Evolutionary conservation across 139 green algal genomes (phyloP).

Genomic region (Chlamydomonas incerta): DNA sequence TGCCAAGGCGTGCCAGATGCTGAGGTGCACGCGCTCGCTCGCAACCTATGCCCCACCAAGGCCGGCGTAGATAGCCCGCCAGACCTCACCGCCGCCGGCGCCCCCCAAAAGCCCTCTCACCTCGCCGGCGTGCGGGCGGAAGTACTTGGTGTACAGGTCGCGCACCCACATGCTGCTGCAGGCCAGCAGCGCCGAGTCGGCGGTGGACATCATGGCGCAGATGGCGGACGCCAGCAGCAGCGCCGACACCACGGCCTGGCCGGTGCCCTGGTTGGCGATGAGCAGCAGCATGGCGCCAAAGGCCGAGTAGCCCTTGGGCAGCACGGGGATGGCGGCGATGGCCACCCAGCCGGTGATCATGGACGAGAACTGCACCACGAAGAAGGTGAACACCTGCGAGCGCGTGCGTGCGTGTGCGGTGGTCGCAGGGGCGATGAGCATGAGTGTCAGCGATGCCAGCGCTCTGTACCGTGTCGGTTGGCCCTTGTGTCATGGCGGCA

Average conservation of each 20-base stretch:
- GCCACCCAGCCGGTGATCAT: conserved; percentile 45
- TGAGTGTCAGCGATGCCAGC: too few species aligned
- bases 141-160: conserved; percentile 61
- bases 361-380: conserved; percentile 46
- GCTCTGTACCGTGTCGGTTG: too few species aligned
- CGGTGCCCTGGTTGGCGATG: conserved; percentile 39
- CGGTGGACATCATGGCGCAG: conserved; percentile 69
- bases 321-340: background rate
- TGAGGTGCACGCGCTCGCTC: too few species aligned
- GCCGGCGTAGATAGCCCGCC: too few species aligned
- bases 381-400: conserved; percentile 41
- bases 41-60: too few species aligned
- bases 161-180: conserved; percentile 58
- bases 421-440: too few species aligned
- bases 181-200: conserved; percentile 60
- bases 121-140: conserved; percentile 34
- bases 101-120: too few species aligned
- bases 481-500: too few species aligned
- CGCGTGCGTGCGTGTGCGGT: too few species aligned
- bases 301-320: background rate
- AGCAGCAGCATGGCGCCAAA: conserved; percentile 35
- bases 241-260: conserved; percentile 54
- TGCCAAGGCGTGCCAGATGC: too few species aligned
- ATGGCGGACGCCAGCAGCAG: conserved; percentile 58
- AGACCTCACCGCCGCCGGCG: too few species aligned